Evolutionary conservation across 2,329 filamentous ascomycete species (phyloP).

Genomic region (Neoscytalidium dimidiatum): DNA sequence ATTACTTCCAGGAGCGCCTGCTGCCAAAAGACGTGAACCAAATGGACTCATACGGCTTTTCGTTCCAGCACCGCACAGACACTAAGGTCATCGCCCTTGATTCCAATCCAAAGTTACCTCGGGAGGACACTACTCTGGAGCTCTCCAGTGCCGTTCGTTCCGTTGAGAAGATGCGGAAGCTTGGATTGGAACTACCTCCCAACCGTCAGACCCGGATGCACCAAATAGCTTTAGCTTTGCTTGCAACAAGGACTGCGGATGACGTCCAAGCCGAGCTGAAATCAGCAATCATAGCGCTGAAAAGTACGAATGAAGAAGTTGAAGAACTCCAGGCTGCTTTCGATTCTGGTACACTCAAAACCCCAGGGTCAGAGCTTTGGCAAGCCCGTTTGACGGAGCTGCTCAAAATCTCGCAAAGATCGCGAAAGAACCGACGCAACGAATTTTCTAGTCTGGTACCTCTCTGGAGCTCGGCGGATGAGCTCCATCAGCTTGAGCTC

Average conservation of each 20-base stretch:
- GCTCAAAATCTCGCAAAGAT: neutral
- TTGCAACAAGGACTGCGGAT: neutral
- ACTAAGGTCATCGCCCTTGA: neutral
- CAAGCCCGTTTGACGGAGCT: neutral
- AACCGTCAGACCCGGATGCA: slow-evolving; percentile 9
- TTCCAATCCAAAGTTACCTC: neutral
- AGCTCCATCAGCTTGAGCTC: neutral
- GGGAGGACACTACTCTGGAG: neutral
- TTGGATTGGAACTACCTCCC: neutral
- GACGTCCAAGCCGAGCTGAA: neutral
- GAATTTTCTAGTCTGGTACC: neutral
- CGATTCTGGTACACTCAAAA: neutral
- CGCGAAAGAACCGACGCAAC: too few species aligned
- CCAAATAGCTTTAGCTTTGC: neutral
- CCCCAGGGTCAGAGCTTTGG: neutral
- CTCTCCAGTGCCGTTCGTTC: slow-evolving; percentile 1
- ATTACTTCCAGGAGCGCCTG: slow-evolving; percentile 59
- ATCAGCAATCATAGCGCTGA: slow-evolving; percentile 22
- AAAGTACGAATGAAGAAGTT: neutral
- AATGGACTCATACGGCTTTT: neutral
- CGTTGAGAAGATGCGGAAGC: slow-evolving; percentile 3
- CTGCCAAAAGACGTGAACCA: slow-evolving; percentile 54
- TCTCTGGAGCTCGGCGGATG: neutral
- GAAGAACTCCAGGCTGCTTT: neutral
- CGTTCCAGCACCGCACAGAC: neutral